These are phyloP conservation scores for Hypoxylon sp. DNA, from an alignment of 2,329 filamentous ascomycete species.

Conservation along the genomic window DNA sequence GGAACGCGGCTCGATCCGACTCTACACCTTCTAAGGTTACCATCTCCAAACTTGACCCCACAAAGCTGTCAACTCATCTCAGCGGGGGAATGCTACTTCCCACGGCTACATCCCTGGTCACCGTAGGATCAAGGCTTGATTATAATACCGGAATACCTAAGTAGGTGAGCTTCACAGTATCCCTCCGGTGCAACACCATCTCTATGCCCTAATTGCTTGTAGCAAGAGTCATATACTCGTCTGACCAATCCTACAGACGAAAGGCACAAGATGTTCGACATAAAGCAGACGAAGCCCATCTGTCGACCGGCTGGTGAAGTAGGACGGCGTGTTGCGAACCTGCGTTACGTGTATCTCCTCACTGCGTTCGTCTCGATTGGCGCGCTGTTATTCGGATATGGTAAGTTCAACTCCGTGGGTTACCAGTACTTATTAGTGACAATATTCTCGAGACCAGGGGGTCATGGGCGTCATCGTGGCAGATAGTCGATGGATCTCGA, in stretches of 20 bases:
- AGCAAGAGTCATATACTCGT: no score
- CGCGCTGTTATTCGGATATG: conserved; percentile 32
- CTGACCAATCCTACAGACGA: neutral
- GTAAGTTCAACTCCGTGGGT: neutral
- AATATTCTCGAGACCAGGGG: conserved; percentile 20
- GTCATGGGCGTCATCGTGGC: conserved; percentile 35
- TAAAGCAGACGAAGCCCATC: conserved; percentile 25
- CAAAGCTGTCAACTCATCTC: no score
- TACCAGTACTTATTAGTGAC: neutral
- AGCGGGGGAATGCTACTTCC: conserved; percentile 11
- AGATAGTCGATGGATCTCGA: conserved; percentile 24
- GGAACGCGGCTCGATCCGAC: conserved; percentile 5
- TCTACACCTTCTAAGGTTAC: conserved; percentile 2
- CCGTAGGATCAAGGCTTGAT: neutral
- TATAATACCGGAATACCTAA: no score
- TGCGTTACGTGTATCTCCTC: conserved; percentile 29
- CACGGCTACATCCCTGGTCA: neutral
- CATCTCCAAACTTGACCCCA: no score
- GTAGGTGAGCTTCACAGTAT: no score
- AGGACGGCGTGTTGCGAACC: conserved; percentile 17
- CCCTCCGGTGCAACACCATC: no score
- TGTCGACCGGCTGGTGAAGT: conserved; percentile 7
- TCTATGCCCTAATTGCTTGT: no score
- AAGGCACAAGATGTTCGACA: conserved; percentile 18
- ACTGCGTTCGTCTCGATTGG: conserved; percentile 33